Percentiles rank a stretch among this genome's conserved stretches.
These are phyloP conservation scores for Ogataea nakhonphanomensis DNA, from an alignment of 805 yeast species.

Conservation along the genomic window DNA sequence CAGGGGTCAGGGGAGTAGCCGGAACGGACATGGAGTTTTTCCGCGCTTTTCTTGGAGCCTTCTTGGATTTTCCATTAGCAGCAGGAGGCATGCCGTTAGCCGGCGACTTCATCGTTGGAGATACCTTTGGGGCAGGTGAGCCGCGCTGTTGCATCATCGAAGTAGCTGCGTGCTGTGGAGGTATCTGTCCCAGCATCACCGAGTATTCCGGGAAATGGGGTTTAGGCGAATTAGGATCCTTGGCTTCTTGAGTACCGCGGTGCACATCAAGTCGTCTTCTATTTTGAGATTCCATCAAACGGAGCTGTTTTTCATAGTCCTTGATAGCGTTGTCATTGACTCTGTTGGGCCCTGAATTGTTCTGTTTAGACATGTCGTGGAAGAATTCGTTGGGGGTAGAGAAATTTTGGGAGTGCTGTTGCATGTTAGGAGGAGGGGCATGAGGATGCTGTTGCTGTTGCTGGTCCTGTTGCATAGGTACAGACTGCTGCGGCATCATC, in stretches of 20 bases:
- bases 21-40: slow-evolving; percentile 31
- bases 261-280: slow-evolving; percentile 61
- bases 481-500: slow-evolving; percentile 22
- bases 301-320: slow-evolving; percentile 78
- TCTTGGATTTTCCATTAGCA: slow-evolving; percentile 17
- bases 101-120: slow-evolving; percentile 16
- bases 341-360: slow-evolving; percentile 16
- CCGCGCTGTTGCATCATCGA: slow-evolving; percentile 16
- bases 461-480: slow-evolving; percentile 19
- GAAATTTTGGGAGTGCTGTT: slow-evolving; percentile 19
- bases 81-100: slow-evolving; percentile 12
- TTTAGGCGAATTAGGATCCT: slow-evolving; percentile 17
- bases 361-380: slow-evolving; percentile 19
- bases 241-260: slow-evolving; percentile 34
- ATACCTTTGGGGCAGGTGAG: slow-evolving; percentile 19
- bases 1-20: slow-evolving; percentile 34
- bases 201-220: slow-evolving; percentile 25
- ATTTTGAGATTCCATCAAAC: slow-evolving; percentile 72
- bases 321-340: slow-evolving; percentile 55
- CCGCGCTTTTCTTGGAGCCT: slow-evolving; percentile 24
- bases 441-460: slow-evolving; percentile 18
- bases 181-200: slow-evolving; percentile 21
- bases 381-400: slow-evolving; percentile 23
- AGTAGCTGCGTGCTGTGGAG: slow-evolving; percentile 17
- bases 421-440: slow-evolving; percentile 18